phyloP scores from a whole-genome alignment of 2,329 filamentous ascomycete species.

The Paramyrothecium roridum region DNA sequence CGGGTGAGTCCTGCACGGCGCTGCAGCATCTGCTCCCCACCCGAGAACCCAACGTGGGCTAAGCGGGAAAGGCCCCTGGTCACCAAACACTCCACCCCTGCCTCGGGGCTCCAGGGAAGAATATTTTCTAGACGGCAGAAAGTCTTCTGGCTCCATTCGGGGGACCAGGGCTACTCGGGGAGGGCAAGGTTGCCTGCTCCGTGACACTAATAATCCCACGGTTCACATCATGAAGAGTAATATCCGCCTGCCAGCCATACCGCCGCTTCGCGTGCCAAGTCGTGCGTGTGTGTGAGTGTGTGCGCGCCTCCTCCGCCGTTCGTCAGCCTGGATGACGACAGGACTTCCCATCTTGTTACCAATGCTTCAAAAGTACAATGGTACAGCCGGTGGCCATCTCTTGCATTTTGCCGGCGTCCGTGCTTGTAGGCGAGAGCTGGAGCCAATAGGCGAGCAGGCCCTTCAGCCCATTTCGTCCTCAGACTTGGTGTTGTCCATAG shows the following conservation, averaged over 20 bases:
- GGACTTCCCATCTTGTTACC: too few relatives aligned
- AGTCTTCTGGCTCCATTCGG: not conserved
- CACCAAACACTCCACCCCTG: not conserved
- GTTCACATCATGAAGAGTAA: not conserved
- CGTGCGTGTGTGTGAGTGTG: not conserved
- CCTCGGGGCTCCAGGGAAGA: not conserved
- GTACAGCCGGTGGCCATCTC: too few relatives aligned
- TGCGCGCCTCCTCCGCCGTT: not conserved
- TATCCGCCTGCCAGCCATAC: not conserved
- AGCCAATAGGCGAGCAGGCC: not conserved
- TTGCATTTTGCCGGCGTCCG: not conserved
- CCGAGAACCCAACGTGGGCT: not conserved
- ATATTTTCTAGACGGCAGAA: not conserved
- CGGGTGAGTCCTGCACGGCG: not conserved
- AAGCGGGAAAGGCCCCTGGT: not conserved
- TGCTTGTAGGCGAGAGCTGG: not conserved
- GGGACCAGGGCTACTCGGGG: not conserved
- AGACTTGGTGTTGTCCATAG: not conserved
- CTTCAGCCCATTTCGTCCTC: not conserved
- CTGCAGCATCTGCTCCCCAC: not conserved
- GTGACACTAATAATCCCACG: not conserved
- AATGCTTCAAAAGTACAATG: too few relatives aligned
- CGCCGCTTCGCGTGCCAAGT: too few relatives aligned
- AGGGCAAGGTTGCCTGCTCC: not conserved
- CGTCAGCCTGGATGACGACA: too few relatives aligned